Percentiles rank a stretch among this genome's conserved stretches.
Evolutionary conservation across 768 basidiomycete species (phyloP).

Genomic region (Lactarius sp.): DNA sequence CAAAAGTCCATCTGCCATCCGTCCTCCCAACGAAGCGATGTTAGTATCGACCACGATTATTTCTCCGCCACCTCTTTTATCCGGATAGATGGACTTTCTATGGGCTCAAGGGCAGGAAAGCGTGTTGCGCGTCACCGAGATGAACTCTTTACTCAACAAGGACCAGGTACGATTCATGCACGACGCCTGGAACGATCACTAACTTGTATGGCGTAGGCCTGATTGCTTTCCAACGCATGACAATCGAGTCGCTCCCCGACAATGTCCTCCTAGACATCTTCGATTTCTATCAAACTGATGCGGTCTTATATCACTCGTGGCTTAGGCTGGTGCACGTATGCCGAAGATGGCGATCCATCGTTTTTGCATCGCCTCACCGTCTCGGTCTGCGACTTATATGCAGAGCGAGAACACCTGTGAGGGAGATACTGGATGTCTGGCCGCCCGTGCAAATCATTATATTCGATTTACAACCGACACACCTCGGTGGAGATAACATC

Average conservation of each 20-base stretch:
- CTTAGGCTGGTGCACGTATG: not conserved
- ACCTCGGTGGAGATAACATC: not conserved
- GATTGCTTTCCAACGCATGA: not conserved
- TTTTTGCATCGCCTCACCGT: not conserved
- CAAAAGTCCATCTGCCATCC: no score
- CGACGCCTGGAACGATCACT: not conserved
- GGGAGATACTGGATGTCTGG: not conserved
- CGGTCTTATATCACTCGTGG: not conserved
- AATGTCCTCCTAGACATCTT: constrained; percentile 9
- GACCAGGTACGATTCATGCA: no score
- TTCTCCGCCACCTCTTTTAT: no score
- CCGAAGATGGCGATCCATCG: constrained; percentile 1
- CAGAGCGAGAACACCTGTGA: not conserved
- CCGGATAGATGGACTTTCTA: no score
- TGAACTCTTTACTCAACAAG: no score
- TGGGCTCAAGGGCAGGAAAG: no score
- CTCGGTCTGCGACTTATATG: not conserved
- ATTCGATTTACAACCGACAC: not conserved
- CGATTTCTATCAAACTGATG: not conserved
- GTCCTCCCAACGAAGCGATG: no score
- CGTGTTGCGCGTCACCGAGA: no score
- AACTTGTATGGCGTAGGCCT: not conserved
- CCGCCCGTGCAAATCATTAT: not conserved
- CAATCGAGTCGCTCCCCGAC: not conserved
- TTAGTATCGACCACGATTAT: no score